Evolutionary conservation across 768 basidiomycete genomes (phyloP).

Genomic region (Tulasnella sp.): DNA sequence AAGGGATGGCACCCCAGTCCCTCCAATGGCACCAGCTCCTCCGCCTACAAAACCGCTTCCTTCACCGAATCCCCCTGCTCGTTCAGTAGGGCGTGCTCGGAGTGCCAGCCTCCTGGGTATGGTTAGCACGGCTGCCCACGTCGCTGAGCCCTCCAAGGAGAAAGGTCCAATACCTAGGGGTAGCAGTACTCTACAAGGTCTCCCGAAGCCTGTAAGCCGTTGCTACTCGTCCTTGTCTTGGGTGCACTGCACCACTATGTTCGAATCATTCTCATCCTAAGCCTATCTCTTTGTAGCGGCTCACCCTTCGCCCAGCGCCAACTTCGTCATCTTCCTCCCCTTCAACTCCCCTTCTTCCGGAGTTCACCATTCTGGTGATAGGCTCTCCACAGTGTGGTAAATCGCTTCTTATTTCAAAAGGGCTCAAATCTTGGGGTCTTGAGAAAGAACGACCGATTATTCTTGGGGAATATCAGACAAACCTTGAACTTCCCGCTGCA

Average conservation of each 20-base stretch:
- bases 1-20: constrained; percentile 4
- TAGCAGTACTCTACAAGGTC: neutral
- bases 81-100: neutral
- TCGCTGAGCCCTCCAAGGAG: neutral
- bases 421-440: constrained; percentile 44
- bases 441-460: constrained; percentile 7
- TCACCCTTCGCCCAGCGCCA: constrained; percentile 3
- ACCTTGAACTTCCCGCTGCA: neutral
- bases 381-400: constrained; percentile 76
- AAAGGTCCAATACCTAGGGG: constrained; percentile 3
- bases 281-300: neutral
- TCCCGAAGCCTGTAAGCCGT: neutral
- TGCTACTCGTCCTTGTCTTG: neutral
- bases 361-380: constrained; percentile 58
- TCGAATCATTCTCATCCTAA: neutral
- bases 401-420: constrained; percentile 65
- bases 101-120: constrained; percentile 10
- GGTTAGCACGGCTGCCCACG: neutral
- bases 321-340: constrained; percentile 1
- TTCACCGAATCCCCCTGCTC: neutral
- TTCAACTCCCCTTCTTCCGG: neutral
- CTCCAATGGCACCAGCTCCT: neutral
- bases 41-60: constrained; percentile 5
- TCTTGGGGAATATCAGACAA: constrained; percentile 5
- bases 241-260: neutral